Evolutionary conservation across 495 filamentous ascomycete species (phyloP).

Genomic region (Cercophora sp.): DNA sequence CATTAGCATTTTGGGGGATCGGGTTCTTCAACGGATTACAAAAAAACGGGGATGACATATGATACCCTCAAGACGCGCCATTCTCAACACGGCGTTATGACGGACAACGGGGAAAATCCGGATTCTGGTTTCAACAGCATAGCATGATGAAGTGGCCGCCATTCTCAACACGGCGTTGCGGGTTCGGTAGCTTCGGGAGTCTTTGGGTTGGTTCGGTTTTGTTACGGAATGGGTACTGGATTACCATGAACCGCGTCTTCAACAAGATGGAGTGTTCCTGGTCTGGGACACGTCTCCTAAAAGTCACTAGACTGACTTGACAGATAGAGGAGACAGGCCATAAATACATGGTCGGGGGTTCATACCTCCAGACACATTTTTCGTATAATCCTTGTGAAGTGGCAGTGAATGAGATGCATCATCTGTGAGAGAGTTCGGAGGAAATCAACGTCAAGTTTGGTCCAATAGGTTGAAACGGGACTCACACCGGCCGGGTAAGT

Average conservation of each 20-base stretch:
- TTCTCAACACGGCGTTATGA: conserved; percentile 34
- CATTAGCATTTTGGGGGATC: conserved; percentile 31
- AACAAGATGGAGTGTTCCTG: conserved; percentile 6
- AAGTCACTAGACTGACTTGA: too few species aligned
- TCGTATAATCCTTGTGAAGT: too few species aligned
- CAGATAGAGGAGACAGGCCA: conserved; percentile 1
- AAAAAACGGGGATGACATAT: conserved; percentile 29
- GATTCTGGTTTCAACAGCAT: conserved; percentile 32
- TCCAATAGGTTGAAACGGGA: too few species aligned
- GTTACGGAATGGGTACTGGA: not conserved
- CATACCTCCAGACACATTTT: too few species aligned
- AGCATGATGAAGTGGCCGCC: conserved; percentile 30
- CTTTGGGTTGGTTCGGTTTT: conserved; percentile 10
- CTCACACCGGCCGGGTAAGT: too few species aligned
- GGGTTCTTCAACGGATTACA: conserved; percentile 30
- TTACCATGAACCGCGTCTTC: conserved; percentile 9
- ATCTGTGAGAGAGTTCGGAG: too few species aligned
- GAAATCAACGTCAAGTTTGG: too few species aligned
- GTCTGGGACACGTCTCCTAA: not conserved
- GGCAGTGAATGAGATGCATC: too few species aligned
- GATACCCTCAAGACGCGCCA: conserved; percentile 34
- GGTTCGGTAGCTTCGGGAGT: conserved; percentile 16
- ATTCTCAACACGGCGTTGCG: conserved; percentile 34
- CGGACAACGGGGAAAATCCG: conserved; percentile 23
- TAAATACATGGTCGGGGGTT: not conserved